These are phyloP conservation scores for Vitis riparia DNA, from an alignment of 164 flowering plant genomes.

Conservation along the genomic window DNA sequence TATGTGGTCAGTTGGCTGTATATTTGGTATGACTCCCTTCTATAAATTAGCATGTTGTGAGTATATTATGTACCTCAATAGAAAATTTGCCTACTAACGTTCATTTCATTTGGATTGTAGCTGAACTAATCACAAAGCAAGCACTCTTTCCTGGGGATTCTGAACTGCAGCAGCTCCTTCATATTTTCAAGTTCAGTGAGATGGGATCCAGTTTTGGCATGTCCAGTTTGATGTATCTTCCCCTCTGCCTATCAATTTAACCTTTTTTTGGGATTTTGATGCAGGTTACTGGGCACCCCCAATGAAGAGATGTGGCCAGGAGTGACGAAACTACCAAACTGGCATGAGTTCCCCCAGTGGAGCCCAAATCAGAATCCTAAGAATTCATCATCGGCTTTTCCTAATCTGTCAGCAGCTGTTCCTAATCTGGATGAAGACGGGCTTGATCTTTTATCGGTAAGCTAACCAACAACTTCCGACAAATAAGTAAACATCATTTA, in stretches of 20 bases:
- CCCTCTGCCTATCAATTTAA: neutral
- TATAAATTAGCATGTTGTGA: neutral
- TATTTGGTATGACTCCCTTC: constrained; percentile 57
- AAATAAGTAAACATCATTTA: no score
- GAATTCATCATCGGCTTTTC: neutral
- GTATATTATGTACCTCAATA: no score
- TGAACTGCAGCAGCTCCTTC: constrained; percentile 88
- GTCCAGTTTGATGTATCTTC: neutral
- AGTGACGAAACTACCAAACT: constrained; percentile 70
- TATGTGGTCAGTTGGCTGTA: constrained; percentile 94
- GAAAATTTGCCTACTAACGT: neutral
- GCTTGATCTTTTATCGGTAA: constrained; percentile 64
- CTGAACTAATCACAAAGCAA: constrained; percentile 81
- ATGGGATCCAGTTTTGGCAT: neutral
- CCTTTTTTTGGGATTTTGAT: neutral
- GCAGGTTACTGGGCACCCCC: constrained; percentile 85
- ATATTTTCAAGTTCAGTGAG: constrained; percentile 71
- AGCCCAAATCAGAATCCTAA: constrained; percentile 19
- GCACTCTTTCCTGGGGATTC: constrained; percentile 90
- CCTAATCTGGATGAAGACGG: constrained; percentile 67
- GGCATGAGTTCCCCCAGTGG: constrained; percentile 97
- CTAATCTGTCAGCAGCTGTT: constrained; percentile 58
- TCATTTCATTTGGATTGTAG: constrained; percentile 24
- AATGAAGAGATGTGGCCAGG: constrained; percentile 90
- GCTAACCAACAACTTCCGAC: constrained; percentile 8